Evolutionary conservation across 352 stramenopile species (phyloP).

Genomic region (Lagenidium sp.): DNA sequence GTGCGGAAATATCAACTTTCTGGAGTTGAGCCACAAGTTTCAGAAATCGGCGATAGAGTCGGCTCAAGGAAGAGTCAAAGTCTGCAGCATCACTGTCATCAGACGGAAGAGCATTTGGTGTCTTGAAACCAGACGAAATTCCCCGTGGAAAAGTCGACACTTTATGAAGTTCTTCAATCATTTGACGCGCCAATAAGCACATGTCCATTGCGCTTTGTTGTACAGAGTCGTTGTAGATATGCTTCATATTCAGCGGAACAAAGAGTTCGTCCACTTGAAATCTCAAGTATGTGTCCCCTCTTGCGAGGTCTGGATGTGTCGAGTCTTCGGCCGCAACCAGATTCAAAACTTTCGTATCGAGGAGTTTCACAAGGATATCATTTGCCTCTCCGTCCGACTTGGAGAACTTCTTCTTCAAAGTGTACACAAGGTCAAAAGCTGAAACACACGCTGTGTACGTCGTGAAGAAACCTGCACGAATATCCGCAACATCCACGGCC

Average conservation of each 20-base stretch:
- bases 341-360: constrained; percentile 37
- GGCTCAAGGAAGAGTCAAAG: constrained; percentile 45
- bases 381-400: constrained; percentile 36
- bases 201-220: constrained; percentile 56
- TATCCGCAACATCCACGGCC: constrained; percentile 38
- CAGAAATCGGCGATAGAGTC: constrained; percentile 68
- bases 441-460: constrained; percentile 53
- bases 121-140: constrained; percentile 59
- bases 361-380: constrained; percentile 28
- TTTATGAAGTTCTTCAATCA: constrained; percentile 58
- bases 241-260: constrained; percentile 73
- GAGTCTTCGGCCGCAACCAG: constrained; percentile 46
- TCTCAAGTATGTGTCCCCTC: constrained; percentile 52
- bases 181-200: constrained; percentile 52
- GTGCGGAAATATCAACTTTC: constrained; percentile 51
- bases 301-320: constrained; percentile 29
- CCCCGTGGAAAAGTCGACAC: constrained; percentile 53
- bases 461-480: constrained; percentile 67
- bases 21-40: constrained; percentile 58
- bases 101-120: constrained; percentile 15
- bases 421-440: constrained; percentile 31
- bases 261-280: constrained; percentile 85
- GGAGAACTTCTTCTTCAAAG: constrained; percentile 48
- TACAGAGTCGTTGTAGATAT: constrained; percentile 38
- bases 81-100: constrained; percentile 17